These are phyloP conservation scores for Aureobasidium mangrovei DNA, from an alignment of 2,329 filamentous ascomycete species.

Conservation along the genomic window DNA sequence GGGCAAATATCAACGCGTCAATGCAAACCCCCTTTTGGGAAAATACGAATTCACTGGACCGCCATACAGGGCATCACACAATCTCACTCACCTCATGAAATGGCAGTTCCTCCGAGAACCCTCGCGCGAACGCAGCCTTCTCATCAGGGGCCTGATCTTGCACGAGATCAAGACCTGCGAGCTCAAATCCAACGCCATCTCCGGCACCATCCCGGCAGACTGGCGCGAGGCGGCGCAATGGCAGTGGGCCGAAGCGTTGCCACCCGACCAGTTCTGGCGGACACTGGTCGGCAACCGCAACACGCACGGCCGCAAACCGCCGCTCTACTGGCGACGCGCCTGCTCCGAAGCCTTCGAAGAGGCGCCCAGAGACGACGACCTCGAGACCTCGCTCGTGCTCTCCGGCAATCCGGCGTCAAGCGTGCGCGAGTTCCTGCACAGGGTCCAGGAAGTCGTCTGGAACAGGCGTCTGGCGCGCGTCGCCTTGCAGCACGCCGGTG, in stretches of 20 bases:
- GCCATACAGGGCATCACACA: not conserved
- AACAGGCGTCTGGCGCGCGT: not conserved
- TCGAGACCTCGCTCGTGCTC: not conserved
- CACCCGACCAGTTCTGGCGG: slow-evolving; percentile 14
- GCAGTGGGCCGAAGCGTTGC: not conserved
- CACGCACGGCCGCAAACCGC: not conserved
- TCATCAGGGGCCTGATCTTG: not conserved
- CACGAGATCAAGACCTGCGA: not conserved
- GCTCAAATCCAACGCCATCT: not conserved
- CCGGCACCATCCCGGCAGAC: not conserved
- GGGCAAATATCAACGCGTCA: slow-evolving; percentile 9
- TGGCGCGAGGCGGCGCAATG: not conserved
- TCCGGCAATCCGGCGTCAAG: not conserved
- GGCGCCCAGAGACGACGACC: not conserved
- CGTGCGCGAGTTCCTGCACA: slow-evolving; percentile 3
- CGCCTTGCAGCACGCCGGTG: not conserved
- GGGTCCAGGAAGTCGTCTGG: slow-evolving; percentile 10
- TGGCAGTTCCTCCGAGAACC: not conserved
- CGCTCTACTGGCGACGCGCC: not conserved
- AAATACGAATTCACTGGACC: not conserved
- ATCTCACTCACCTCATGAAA: not conserved
- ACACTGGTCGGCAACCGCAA: slow-evolving; percentile 12
- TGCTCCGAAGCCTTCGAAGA: slow-evolving; percentile 11
- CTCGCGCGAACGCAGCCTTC: not conserved
- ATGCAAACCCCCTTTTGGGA: slow-evolving; percentile 13